phyloP scores from a whole-genome alignment of 2,329 filamentous ascomycete genomes.

The Pleurostoma richardsiae region DNA sequence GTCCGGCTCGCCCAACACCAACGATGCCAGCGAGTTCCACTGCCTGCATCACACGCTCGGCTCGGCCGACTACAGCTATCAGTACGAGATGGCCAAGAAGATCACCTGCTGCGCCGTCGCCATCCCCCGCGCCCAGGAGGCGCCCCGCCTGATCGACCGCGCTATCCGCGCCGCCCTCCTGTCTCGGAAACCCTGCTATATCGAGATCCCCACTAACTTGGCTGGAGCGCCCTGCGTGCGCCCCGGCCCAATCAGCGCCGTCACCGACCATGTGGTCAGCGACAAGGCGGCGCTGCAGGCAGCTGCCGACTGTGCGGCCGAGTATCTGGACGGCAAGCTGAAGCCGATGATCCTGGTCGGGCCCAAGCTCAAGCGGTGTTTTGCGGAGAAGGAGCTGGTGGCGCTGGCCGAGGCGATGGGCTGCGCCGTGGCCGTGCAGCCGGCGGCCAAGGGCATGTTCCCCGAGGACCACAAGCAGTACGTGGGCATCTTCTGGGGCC shows the following conservation, averaged over 20 bases:
- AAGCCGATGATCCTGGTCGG: conserved; percentile 19
- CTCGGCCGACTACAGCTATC: conserved; percentile 18
- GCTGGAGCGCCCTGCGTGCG: conserved; percentile 16
- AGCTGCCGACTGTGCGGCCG: conserved; percentile 14
- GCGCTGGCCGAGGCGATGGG: conserved; percentile 18
- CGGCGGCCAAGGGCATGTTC: conserved; percentile 22
- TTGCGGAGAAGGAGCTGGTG: conserved; percentile 13
- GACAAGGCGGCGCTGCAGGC: conserved; percentile 14
- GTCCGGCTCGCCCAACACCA: conserved; percentile 18
- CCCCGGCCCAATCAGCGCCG: conserved; percentile 17
- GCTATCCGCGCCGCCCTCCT: conserved; percentile 17
- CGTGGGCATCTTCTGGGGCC: conserved; percentile 19
- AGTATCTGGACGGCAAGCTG: conserved; percentile 15
- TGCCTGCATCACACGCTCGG: conserved; percentile 22
- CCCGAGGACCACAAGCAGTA: conserved; percentile 19
- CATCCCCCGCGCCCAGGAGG: conserved; percentile 16
- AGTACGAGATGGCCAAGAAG: conserved; percentile 23
- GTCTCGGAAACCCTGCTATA: conserved; percentile 17
- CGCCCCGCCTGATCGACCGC: conserved; percentile 18
- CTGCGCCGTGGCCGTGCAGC: conserved; percentile 19
- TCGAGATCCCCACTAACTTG: conserved; percentile 20
- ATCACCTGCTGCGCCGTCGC: conserved; percentile 22
- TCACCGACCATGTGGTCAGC: conserved; percentile 13
- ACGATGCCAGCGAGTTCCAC: conserved; percentile 17
- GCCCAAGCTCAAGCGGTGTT: conserved; percentile 14